Conservation (phyloP, 75 land plant genomes). For the Sequoiadendron giganteum region DNA sequence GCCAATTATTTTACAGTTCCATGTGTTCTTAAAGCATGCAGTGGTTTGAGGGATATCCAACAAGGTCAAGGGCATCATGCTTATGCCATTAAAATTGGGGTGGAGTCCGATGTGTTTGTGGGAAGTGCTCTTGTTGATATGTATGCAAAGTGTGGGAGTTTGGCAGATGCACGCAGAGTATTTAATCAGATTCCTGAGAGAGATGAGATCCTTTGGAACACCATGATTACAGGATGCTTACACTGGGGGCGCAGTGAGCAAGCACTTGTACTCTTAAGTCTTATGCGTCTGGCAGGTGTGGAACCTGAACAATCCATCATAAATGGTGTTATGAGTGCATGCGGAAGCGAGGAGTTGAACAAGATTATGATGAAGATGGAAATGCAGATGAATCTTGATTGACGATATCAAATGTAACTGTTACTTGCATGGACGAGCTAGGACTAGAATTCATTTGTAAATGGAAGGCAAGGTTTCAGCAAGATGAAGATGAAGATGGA, state of each 20-base stretch:
- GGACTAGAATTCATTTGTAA: no score
- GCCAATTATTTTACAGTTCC: not conserved
- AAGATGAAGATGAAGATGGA: no score
- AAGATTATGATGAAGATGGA: not conserved
- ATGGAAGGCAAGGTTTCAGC: no score
- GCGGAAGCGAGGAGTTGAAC: not conserved
- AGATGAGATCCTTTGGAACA: constrained; percentile 16
- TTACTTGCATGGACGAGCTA: not conserved
- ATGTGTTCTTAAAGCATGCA: constrained; percentile 6
- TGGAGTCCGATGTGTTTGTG: constrained; percentile 6
- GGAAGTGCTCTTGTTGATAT: constrained; percentile 14
- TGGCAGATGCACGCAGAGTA: constrained; percentile 1
- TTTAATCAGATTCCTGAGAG: constrained; percentile 7
- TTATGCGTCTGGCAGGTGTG: constrained; percentile 8
- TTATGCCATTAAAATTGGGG: constrained; percentile 10
- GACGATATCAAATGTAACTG: not conserved
- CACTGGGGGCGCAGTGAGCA: constrained; percentile 3
- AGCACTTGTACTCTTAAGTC: constrained; percentile 8
- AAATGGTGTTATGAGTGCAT: not conserved
- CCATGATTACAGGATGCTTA: constrained; percentile 13
- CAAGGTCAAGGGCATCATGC: constrained; percentile 8
- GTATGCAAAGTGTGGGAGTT: constrained; percentile 19
- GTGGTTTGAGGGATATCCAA: not conserved
- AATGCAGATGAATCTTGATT: not conserved
- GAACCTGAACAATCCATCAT: not conserved